These are phyloP conservation scores for Pleurotus salmoneostramineus DNA, from an alignment of 768 basidiomycete species.

Conservation along the genomic window DNA sequence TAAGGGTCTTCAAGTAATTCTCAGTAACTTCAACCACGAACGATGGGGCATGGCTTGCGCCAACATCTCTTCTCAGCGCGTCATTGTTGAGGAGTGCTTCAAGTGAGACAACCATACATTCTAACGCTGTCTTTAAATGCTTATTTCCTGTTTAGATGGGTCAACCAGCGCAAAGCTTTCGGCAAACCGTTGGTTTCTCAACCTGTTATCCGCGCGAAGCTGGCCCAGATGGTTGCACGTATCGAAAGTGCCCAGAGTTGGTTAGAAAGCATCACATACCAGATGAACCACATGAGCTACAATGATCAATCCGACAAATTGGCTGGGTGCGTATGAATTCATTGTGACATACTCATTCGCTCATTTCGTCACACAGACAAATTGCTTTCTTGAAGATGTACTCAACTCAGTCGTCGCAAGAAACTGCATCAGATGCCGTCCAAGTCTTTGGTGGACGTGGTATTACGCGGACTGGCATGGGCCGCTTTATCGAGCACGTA, in stretches of 20 bases:
- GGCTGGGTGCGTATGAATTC: conserved; percentile 50
- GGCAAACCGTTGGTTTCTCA: conserved; percentile 66
- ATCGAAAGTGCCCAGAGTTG: conserved; percentile 70
- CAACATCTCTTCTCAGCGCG: conserved; percentile 51
- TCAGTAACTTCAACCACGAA: conserved; percentile 71
- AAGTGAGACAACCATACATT: conserved; percentile 36
- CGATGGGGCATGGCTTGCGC: conserved; percentile 69
- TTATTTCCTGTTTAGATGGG: conserved; percentile 47
- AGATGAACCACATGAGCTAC: conserved; percentile 86
- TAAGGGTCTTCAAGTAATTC: conserved; percentile 56
- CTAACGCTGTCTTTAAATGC: not conserved
- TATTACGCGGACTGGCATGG: conserved; percentile 76
- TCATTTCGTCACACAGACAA: conserved; percentile 34
- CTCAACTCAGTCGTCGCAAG: conserved; percentile 70
- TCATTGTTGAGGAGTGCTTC: conserved; percentile 71
- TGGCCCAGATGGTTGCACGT: conserved; percentile 78
- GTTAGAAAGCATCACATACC: conserved; percentile 84
- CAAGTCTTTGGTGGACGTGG: conserved; percentile 78
- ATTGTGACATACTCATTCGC: conserved; percentile 9
- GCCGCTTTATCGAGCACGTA: conserved; percentile 25
- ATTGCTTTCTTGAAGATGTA: conserved; percentile 82
- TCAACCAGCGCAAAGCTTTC: conserved; percentile 74
- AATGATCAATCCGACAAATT: conserved; percentile 69
- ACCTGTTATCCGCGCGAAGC: conserved; percentile 72
- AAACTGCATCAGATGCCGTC: conserved; percentile 74